Percentiles rank a stretch among this genome's conserved stretches.
phyloP scores from a whole-genome alignment of 371 early-diverging fungal genomes.

The Zychaea mexicana region DNA sequence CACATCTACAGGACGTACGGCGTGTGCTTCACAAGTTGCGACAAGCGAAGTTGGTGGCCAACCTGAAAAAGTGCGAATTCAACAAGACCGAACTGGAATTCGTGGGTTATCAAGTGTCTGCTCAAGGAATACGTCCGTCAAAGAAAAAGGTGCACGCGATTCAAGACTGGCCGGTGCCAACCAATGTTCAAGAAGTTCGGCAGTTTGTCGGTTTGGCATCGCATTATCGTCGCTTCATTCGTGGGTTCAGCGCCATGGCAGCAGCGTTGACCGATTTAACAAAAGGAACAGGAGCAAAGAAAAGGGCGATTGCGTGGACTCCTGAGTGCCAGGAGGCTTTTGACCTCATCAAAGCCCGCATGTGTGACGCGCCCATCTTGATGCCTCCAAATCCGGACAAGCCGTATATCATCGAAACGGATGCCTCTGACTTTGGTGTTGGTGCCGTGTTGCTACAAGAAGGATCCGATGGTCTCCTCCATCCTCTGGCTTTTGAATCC shows the following conservation, averaged over 20 bases:
- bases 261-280: slow-evolving; percentile 6
- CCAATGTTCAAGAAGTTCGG: slow-evolving; percentile 35
- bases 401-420: slow-evolving; percentile 30
- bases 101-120: slow-evolving; percentile 39
- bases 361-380: slow-evolving; percentile 13
- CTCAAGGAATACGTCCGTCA: slow-evolving; percentile 26
- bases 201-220: slow-evolving; percentile 31
- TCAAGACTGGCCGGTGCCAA: no score
- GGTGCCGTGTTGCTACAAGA: slow-evolving; percentile 34
- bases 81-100: slow-evolving; percentile 28
- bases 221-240: slow-evolving; percentile 21
- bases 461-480: slow-evolving; percentile 35
- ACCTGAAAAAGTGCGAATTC: slow-evolving; percentile 57
- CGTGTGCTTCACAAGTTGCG: slow-evolving; percentile 36
- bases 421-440: slow-evolving; percentile 31
- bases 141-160: slow-evolving; percentile 33
- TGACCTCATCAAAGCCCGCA: slow-evolving; percentile 3
- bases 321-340: slow-evolving; percentile 8
- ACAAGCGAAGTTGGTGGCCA: slow-evolving; percentile 32
- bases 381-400: slow-evolving; percentile 19
- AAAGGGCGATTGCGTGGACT: slow-evolving; percentile 12
- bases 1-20: slow-evolving; percentile 35
- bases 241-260: not conserved
- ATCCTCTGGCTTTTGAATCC: slow-evolving; percentile 26
- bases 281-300: not conserved